Evolutionary conservation across 2,329 filamentous ascomycete species (phyloP).

Genomic region (Venturia nashicola): DNA sequence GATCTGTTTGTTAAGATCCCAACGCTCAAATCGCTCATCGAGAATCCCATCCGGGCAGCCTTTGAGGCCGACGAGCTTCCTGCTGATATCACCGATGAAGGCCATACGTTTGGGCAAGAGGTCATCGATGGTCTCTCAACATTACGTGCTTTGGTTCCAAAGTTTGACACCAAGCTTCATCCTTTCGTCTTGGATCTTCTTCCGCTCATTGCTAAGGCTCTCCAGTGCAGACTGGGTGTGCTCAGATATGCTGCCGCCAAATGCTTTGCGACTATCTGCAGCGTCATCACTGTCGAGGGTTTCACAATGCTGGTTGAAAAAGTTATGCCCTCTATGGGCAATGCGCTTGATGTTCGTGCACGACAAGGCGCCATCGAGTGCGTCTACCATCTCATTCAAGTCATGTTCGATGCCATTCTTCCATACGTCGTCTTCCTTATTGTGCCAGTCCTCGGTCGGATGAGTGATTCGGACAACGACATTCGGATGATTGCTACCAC

Average conservation of each 20-base stretch:
- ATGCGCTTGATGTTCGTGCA: conserved; percentile 74
- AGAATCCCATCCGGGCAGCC: conserved; percentile 62
- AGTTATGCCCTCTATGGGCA: conserved; percentile 83
- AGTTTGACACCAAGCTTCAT: conserved; percentile 62
- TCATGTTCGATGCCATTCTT: conserved; percentile 92
- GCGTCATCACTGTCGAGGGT: conserved; percentile 84
- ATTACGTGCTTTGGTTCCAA: conserved; percentile 85
- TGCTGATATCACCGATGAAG: conserved; percentile 58
- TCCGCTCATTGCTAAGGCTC: conserved; percentile 72
- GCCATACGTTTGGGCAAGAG: conserved; percentile 89
- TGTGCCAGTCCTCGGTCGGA: conserved; percentile 87
- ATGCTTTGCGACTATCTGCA: conserved; percentile 94
- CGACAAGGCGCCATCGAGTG: conserved; percentile 90
- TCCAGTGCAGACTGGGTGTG: conserved; percentile 80
- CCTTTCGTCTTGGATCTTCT: conserved; percentile 72
- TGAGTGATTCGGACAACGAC: conserved; percentile 97
- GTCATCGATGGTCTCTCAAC: conserved; percentile 91
- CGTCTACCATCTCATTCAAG: conserved; percentile 92
- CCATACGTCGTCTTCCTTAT: conserved; percentile 99
- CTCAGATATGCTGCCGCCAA: conserved; percentile 96
- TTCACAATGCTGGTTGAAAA: conserved; percentile 94
- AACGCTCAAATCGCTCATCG: conserved; percentile 68
- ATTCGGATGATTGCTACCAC: conserved; percentile 90
- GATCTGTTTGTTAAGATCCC: conserved; percentile 73
- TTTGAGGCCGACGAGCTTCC: conserved; percentile 60